These are phyloP conservation scores for Capronia americana DNA, from an alignment of 2,329 filamentous ascomycete species.

Conservation along the genomic window DNA sequence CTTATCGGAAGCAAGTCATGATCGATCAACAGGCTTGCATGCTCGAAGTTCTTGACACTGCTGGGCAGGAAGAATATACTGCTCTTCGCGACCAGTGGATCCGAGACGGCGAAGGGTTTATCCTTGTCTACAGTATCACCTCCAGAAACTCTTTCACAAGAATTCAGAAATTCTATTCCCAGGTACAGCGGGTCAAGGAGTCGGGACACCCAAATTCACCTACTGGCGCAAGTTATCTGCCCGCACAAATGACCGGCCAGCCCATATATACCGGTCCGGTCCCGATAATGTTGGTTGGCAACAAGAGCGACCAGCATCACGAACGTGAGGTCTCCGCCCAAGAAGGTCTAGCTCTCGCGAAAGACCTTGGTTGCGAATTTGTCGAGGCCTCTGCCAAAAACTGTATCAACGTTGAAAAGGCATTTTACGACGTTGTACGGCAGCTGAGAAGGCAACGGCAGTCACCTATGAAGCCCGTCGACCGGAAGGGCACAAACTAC, in stretches of 20 bases:
- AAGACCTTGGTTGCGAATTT: conserved; percentile 93
- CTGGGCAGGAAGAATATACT: conserved; percentile 98
- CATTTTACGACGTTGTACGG: conserved; percentile 95
- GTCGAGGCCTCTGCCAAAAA: conserved; percentile 97
- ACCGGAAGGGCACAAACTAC: conserved; percentile 32
- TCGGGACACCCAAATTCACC: conserved; percentile 66
- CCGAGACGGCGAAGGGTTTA: conserved; percentile 94
- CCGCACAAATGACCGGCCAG: conserved; percentile 57
- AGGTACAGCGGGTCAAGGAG: conserved; percentile 97
- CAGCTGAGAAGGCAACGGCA: conserved; percentile 85
- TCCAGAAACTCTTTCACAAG: conserved; percentile 93
- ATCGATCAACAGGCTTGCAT: conserved; percentile 96
- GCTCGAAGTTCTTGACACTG: conserved; percentile 96
- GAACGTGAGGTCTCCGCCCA: conserved; percentile 96
- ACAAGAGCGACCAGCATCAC: conserved; percentile 96
- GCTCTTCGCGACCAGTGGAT: conserved; percentile 98
- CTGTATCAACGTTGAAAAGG: conserved; percentile 97
- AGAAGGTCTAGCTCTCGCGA: conserved; percentile 88
- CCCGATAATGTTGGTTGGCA: conserved; percentile 97
- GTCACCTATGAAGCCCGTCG: conserved; percentile 43
- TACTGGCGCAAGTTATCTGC: conserved; percentile 56
- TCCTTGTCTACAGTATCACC: conserved; percentile 97
- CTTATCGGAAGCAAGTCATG: conserved; percentile 73
- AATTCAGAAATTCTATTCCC: conserved; percentile 94
- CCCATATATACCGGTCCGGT: conserved; percentile 61